Conservation (phyloP, 345 rosid species). For the Dimocarpus longan region DNA sequence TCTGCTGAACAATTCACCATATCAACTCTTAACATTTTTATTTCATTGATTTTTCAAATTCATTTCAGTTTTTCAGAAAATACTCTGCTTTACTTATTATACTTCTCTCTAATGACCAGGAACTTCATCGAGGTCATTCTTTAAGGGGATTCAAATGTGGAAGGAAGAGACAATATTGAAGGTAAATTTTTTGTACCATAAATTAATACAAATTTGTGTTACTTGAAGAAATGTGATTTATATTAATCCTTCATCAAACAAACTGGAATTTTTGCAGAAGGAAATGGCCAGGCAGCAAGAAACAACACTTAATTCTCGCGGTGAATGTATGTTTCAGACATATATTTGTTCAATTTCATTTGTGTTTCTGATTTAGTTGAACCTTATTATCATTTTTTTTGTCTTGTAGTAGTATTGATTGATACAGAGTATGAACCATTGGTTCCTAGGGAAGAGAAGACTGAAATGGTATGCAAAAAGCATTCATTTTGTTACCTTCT, state of each 20-base stretch:
- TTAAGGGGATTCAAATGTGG: slow-evolving; percentile 83
- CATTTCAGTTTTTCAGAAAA: not conserved
- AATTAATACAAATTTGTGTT: not conserved
- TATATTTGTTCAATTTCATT: not conserved
- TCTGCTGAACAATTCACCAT: slow-evolving; percentile 6
- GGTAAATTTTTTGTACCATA: slow-evolving; percentile 32
- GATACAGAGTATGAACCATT: slow-evolving; percentile 77
- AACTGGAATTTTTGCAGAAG: slow-evolving; percentile 47
- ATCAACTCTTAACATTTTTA: not conserved
- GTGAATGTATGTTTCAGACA: slow-evolving; percentile 62
- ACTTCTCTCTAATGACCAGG: slow-evolving; percentile 34
- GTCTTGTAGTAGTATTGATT: slow-evolving; percentile 67
- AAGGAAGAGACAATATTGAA: slow-evolving; percentile 79
- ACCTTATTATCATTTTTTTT: not conserved
- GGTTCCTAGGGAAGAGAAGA: slow-evolving; percentile 66
- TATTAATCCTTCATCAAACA: too few species aligned
- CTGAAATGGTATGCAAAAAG: slow-evolving; percentile 49
- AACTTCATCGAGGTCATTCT: slow-evolving; percentile 85
- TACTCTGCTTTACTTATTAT: not conserved
- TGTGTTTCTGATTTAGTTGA: not conserved
- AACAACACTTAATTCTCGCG: slow-evolving; percentile 57
- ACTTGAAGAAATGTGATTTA: not conserved
- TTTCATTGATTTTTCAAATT: not conserved
- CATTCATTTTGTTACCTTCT: not conserved
- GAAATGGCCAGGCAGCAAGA: slow-evolving; percentile 53